Evolutionary conservation across 2,329 filamentous ascomycete species (phyloP), one percentile per base, ranked within the genome.

Genomic region (Fusarium verrucosum): DNA sequence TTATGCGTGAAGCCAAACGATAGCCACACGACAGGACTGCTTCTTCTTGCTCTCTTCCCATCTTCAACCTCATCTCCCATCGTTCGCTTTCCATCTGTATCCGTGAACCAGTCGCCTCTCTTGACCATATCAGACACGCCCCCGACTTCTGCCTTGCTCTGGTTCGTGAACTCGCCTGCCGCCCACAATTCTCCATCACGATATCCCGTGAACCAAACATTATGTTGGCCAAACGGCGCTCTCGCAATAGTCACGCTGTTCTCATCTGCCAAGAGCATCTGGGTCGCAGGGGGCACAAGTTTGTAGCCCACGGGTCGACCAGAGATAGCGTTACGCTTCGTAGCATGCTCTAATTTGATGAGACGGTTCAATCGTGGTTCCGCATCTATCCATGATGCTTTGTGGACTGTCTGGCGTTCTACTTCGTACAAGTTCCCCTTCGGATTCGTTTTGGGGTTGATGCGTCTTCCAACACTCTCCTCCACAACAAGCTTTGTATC

Each of bases 381-480:
- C 1, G 85, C 83, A 47, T 87, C 84, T 6, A 85, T 74, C 51
- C 81, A 82, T 1, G 76, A 73, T 0, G 85, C 81, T 28, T 74
- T 76, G 17, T 79, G 76, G 17, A 89, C 75, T 4, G 74, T 67
- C 0, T 77, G 78, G 40, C 84, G 26, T 28, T 28, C 26, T 3
- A 89, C 74, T 56, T 84, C 78, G 76, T 89, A 90, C 58, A 79
- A 81, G 73, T 28, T 89, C 89, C 32, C 88, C 87, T 49, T 78
- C 0, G 87, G 87, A 67, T 90, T 90, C 4, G 81, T 85, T 35
- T 80, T 72, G 1, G 81, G 76, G 63, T 86, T 80, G 71, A 76
- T 75, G 38, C 69, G 68, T 14, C 71, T 67, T 1, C 72, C 64
- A 4, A 74, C 66, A 41, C 72, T 78, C 72, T 80, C 78, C 55